These are phyloP conservation scores for Plasmodium relictum DNA, from an alignment of 169 alveolate species.

Conservation along the genomic window DNA sequence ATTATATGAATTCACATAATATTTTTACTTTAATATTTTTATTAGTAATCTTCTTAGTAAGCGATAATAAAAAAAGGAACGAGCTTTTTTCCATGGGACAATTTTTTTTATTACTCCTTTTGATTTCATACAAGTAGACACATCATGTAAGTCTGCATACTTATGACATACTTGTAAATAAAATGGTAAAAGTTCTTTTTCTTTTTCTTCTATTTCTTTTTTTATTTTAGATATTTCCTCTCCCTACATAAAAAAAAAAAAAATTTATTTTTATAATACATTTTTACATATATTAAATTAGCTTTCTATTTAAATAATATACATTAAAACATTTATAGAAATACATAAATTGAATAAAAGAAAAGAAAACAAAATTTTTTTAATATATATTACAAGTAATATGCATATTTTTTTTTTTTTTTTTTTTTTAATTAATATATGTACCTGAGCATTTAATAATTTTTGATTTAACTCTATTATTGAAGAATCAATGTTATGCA, in stretches of 20 bases:
- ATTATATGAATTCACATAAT: neutral
- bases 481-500: constrained; percentile 80
- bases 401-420: constrained; percentile 31
- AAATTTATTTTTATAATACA: neutral
- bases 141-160: constrained; percentile 91
- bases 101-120: constrained; percentile 86
- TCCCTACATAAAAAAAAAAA: constrained; percentile 60
- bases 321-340: neutral
- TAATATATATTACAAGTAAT: neutral
- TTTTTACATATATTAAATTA: neutral
- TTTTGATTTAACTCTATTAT: constrained; percentile 69
- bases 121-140: constrained; percentile 89
- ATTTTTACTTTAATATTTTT: constrained; percentile 77
- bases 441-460: constrained; percentile 52
- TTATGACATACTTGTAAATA: constrained; percentile 85
- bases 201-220: constrained; percentile 79
- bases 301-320: neutral
- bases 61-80: constrained; percentile 86
- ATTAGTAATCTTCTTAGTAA: constrained; percentile 81
- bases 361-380: neutral
- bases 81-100: constrained; percentile 86
- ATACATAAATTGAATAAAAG: neutral
- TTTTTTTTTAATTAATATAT: neutral
- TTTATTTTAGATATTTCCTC: constrained; percentile 62
- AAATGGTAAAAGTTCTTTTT: constrained; percentile 80